These are phyloP conservation scores for Phaeosphaeria sp. DNA, from an alignment of 2,329 filamentous ascomycete species.

Conservation along the genomic window DNA sequence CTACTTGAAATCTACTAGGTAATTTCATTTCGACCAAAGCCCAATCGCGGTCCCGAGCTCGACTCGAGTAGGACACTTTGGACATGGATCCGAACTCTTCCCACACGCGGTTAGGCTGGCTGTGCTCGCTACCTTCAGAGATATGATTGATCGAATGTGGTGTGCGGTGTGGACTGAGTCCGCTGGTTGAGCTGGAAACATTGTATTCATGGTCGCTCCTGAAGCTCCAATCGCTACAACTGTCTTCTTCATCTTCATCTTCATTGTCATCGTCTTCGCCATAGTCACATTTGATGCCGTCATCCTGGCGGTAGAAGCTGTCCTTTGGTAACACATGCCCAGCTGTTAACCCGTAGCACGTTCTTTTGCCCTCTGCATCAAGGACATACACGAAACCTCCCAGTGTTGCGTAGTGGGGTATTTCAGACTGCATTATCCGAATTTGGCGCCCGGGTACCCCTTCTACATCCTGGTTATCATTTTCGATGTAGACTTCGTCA, in stretches of 20 bases:
- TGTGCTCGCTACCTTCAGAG: too few relatives aligned
- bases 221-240: not conserved
- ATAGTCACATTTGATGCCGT: not conserved
- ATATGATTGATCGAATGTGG: not conserved
- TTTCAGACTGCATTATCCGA: not conserved
- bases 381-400: constrained; percentile 1
- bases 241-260: not conserved
- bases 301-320: not conserved
- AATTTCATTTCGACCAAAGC: not conserved
- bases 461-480: not conserved
- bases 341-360: constrained; percentile 7
- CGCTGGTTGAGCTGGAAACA: not conserved
- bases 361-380: not conserved
- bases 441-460: not conserved
- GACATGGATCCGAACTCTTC: not conserved
- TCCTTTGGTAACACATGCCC: constrained; percentile 1
- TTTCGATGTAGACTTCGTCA: not conserved
- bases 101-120: not conserved
- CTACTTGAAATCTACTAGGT: too few relatives aligned
- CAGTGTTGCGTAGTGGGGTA: constrained; percentile 1
- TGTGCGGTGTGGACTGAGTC: not conserved
- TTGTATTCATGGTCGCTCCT: not conserved
- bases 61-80: not conserved
- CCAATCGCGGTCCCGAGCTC: constrained; percentile 6
- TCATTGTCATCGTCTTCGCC: not conserved